A percentile compares a stretch with the other conserved stretches of the same genome.
These are phyloP conservation scores for Tuber brumale DNA, from an alignment of 495 filamentous ascomycete genomes.

Conservation along the genomic window DNA sequence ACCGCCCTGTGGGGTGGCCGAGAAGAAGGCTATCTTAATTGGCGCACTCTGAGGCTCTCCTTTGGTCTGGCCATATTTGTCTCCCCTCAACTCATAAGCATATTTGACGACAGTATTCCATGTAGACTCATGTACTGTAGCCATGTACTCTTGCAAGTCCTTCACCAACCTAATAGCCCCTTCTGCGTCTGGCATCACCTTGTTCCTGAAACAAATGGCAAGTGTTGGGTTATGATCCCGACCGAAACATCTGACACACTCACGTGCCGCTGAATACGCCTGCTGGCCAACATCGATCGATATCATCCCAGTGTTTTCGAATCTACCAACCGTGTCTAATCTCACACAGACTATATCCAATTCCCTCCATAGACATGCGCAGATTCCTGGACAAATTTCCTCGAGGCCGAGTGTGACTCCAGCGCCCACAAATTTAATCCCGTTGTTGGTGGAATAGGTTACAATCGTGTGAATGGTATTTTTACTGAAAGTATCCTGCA, in stretches of 20 bases:
- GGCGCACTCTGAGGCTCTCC: slow-evolving; percentile 49
- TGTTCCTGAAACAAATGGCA: slow-evolving; percentile 64
- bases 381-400: too few relatives aligned
- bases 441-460: slow-evolving; percentile 55
- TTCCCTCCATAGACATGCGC: slow-evolving; percentile 67
- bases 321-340: slow-evolving; percentile 62
- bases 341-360: slow-evolving; percentile 73
- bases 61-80: too few relatives aligned
- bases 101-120: too few relatives aligned
- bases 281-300: slow-evolving; percentile 63
- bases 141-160: too few relatives aligned
- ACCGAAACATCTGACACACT: slow-evolving; percentile 73
- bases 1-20: slow-evolving; percentile 76
- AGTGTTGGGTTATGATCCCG: slow-evolving; percentile 64
- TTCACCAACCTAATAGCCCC: too few relatives aligned
- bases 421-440: slow-evolving; percentile 64
- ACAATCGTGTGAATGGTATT: too few relatives aligned
- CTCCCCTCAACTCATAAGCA: too few relatives aligned
- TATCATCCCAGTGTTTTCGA: too few relatives aligned
- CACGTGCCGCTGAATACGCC: slow-evolving; percentile 77
- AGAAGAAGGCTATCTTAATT: too few relatives aligned
- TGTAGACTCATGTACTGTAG: too few relatives aligned
- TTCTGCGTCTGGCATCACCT: slow-evolving; percentile 74
- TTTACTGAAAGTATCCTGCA: too few relatives aligned
- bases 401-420: too few relatives aligned